phyloP scores from a whole-genome alignment of 176 grass and related monocot species.

The Bothriochloa decipiens region DNA sequence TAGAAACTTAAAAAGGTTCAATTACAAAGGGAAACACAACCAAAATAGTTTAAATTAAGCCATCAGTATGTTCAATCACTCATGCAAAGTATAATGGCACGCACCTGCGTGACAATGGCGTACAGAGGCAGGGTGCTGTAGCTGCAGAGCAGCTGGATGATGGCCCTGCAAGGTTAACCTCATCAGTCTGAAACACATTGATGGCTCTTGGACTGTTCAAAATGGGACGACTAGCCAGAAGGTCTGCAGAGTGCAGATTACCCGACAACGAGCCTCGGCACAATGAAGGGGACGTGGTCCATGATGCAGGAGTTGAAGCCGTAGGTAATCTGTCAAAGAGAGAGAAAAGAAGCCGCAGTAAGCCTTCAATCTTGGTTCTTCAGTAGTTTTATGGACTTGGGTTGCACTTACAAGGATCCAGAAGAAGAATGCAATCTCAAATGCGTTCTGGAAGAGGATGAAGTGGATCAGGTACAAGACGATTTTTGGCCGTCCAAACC shows the following conservation, averaged over 20 bases:
- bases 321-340: conserved; percentile 63
- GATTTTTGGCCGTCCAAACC: conserved; percentile 63
- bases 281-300: conserved; percentile 69
- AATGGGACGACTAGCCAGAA: background rate
- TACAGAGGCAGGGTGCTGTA: conserved; percentile 92
- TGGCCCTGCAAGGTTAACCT: conserved; percentile 40
- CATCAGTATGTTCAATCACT: background rate
- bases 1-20: too few species aligned
- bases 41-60: background rate
- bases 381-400: background rate
- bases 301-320: conserved; percentile 94
- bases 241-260: background rate
- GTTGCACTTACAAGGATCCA: conserved; percentile 79
- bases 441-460: conserved; percentile 94
- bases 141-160: conserved; percentile 84
- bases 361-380: background rate
- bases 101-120: conserved; percentile 88
- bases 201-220: background rate
- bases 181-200: background rate
- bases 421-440: conserved; percentile 95
- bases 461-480: conserved; percentile 91
- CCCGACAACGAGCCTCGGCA: conserved; percentile 81
- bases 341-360: background rate
- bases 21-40: too few species aligned
- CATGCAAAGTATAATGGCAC: background rate